phyloP scores from a whole-genome alignment of 352 stramenopile species.

The Pythium chondricola region DNA sequence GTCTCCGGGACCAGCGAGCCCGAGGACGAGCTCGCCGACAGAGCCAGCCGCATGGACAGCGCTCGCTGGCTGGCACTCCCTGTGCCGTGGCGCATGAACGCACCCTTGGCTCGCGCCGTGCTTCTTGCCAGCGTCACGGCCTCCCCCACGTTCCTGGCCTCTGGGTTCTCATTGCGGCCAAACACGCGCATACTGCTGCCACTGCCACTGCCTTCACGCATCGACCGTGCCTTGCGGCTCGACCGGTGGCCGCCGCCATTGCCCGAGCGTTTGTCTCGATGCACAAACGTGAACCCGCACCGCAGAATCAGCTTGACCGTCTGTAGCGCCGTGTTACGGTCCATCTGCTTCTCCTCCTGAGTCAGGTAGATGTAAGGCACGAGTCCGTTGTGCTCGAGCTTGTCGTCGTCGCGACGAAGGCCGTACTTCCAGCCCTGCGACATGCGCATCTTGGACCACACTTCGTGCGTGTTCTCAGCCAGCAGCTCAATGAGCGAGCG shows the following conservation, averaged over 20 bases:
- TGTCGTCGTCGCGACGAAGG: slow-evolving; percentile 51
- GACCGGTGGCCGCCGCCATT: slow-evolving; percentile 12
- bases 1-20: background rate
- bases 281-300: slow-evolving; percentile 61
- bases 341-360: slow-evolving; percentile 78
- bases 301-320: slow-evolving; percentile 73
- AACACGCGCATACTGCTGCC: slow-evolving; percentile 35
- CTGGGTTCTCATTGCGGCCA: slow-evolving; percentile 58
- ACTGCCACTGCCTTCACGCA: slow-evolving; percentile 13
- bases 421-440: slow-evolving; percentile 73
- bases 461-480: slow-evolving; percentile 76
- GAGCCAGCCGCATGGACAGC: background rate
- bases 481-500: slow-evolving; percentile 67
- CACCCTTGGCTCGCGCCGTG: slow-evolving; percentile 46
- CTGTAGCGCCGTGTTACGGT: slow-evolving; percentile 79
- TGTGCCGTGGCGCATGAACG: slow-evolving; percentile 32
- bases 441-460: slow-evolving; percentile 81
- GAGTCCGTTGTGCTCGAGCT: slow-evolving; percentile 56
- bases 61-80: slow-evolving; percentile 6
- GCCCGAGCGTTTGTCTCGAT: slow-evolving; percentile 42
- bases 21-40: background rate
- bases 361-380: slow-evolving; percentile 79
- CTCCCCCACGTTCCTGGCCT: slow-evolving; percentile 45
- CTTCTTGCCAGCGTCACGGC: slow-evolving; percentile 38
- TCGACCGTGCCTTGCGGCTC: slow-evolving; percentile 34